Conservation (phyloP, 208 protist genomes). For the Zelonia costaricensis region DNA sequence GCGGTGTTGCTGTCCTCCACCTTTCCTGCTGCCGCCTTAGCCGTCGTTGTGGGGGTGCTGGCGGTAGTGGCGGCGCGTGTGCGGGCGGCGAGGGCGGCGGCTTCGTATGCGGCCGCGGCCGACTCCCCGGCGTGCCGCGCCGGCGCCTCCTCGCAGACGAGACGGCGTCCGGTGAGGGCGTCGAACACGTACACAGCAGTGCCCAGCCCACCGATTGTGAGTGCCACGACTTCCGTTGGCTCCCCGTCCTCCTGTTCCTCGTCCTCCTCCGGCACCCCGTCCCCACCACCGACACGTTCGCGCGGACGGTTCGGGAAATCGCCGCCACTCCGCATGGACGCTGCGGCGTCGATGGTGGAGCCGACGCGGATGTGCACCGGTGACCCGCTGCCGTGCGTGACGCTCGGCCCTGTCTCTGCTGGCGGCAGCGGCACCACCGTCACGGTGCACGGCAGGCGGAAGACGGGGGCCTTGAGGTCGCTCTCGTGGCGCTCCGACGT, state of each 20-base stretch:
- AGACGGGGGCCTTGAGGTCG: conserved; percentile 53
- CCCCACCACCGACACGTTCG: conserved; percentile 1
- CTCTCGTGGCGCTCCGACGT: conserved; percentile 36
- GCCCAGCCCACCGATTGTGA: conserved; percentile 67
- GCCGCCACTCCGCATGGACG: background rate
- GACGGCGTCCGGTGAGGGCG: conserved; percentile 57
- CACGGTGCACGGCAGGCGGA: conserved; percentile 50
- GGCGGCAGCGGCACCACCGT: conserved; percentile 34
- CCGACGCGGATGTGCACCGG: too few relatives aligned
- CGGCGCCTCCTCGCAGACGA: conserved; percentile 23
- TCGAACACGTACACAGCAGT: conserved; percentile 68
- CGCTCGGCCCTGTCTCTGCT: too few relatives aligned
- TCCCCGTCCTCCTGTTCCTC: conserved; percentile 11
- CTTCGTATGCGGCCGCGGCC: conserved; percentile 10
- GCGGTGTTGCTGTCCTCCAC: background rate
- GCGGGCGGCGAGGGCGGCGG: background rate
- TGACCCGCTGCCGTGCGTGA: too few relatives aligned
- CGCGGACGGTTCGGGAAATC: background rate
- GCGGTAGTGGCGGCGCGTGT: background rate
- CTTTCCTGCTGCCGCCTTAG: background rate
- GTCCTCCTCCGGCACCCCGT: background rate
- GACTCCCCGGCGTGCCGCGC: conserved; percentile 8
- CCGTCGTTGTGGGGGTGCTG: background rate
- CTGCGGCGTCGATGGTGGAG: background rate
- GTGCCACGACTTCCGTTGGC: conserved; percentile 32